These are phyloP conservation scores for Picea sitchensis DNA, from an alignment of 75 land plant species.

Conservation along the genomic window DNA sequence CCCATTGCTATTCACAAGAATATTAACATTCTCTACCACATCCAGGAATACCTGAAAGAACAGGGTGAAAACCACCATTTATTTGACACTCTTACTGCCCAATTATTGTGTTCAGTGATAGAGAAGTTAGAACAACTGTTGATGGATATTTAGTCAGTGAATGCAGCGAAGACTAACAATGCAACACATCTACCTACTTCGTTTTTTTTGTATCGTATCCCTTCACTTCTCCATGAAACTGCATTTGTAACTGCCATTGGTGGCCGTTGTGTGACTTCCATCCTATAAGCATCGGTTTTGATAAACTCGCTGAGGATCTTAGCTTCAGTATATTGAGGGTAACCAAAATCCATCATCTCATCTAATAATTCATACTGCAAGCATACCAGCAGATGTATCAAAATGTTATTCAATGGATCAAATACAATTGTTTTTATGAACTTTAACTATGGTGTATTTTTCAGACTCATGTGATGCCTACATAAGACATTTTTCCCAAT, in stretches of 20 bases:
- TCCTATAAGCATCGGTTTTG: conserved; percentile 54
- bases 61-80: not conserved
- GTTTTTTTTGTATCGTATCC: conserved; percentile 54
- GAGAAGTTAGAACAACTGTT: not conserved
- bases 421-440: too few relatives aligned
- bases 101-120: not conserved
- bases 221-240: conserved; percentile 54
- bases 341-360: conserved; percentile 61
- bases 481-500: too few relatives aligned
- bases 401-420: not conserved
- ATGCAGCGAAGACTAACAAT: not conserved
- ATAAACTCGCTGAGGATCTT: conserved; percentile 54
- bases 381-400: not conserved
- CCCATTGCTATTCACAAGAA: conserved; percentile 58
- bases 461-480: too few relatives aligned
- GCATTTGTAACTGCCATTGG: conserved; percentile 66
- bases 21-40: conserved; percentile 58
- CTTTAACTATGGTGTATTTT: too few relatives aligned
- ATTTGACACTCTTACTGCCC: not conserved
- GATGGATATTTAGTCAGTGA: too few relatives aligned
- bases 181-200: conserved; percentile 20
- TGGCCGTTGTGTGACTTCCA: conserved; percentile 45
- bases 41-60: conserved; percentile 36
- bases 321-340: conserved; percentile 54
- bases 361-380: conserved; percentile 95